These are phyloP conservation scores for Talaromyces sp. DNA, from an alignment of 2,329 filamentous ascomycete species.

Conservation along the genomic window DNA sequence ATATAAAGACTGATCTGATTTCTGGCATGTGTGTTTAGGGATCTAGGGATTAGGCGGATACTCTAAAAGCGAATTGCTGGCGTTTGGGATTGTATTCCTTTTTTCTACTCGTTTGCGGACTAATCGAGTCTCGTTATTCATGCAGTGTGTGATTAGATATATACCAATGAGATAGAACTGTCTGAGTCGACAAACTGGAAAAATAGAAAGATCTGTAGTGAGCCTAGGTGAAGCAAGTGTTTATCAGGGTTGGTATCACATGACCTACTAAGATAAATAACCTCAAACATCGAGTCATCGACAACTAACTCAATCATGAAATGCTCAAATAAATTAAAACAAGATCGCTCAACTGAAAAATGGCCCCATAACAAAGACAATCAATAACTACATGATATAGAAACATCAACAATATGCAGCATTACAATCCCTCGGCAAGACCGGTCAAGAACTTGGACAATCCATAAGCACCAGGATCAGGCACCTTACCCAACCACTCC, in stretches of 20 bases:
- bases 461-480: slow-evolving; percentile 71
- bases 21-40: not conserved
- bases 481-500: slow-evolving; percentile 64
- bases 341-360: not conserved
- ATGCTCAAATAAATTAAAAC: not conserved
- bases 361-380: not conserved
- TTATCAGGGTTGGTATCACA: not conserved
- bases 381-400: not conserved
- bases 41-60: slow-evolving; percentile 1
- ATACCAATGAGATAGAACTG: slow-evolving; percentile 4
- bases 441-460: slow-evolving; percentile 79
- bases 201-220: not conserved
- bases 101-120: not conserved
- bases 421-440: slow-evolving; percentile 50
- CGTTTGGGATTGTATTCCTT: slow-evolving; percentile 5
- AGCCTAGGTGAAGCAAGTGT: too few relatives aligned
- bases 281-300: not conserved
- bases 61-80: slow-evolving; percentile 7
- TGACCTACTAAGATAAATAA: not conserved
- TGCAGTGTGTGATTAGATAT: not conserved
- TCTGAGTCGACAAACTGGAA: not conserved
- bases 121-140: not conserved
- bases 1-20: not conserved
- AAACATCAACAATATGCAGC: not conserved
- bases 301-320: not conserved